phyloP scores from a whole-genome alignment of 1,284 basidiomycete genomes.

The Serendipita sp. region DNA sequence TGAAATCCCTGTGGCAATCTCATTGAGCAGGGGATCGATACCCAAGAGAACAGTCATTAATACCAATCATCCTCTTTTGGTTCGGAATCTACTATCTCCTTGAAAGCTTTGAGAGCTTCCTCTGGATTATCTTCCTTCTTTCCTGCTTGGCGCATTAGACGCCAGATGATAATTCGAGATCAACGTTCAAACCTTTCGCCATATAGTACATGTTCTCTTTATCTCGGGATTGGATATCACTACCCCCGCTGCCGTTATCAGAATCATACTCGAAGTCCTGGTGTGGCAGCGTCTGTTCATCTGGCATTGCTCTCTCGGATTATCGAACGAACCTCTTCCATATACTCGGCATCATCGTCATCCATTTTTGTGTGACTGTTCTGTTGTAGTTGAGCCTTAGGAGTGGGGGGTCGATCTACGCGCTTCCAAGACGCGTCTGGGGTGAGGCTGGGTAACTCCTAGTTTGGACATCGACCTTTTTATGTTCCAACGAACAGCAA shows the following conservation, averaged over 20 bases:
- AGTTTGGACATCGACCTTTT: no score
- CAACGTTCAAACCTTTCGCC: slow-evolving; percentile 64
- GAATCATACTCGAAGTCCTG: slow-evolving; percentile 91
- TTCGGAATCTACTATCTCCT: slow-evolving; percentile 77
- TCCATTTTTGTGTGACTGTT: slow-evolving; percentile 38
- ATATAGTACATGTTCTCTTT: slow-evolving; percentile 98
- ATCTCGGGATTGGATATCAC: slow-evolving; percentile 78
- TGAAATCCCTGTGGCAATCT: slow-evolving; percentile 72
- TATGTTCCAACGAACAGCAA: not conserved
- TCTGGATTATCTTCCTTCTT: slow-evolving; percentile 88
- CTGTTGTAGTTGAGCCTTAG: not conserved
- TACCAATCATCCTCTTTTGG: slow-evolving; percentile 87
- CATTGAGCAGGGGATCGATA: not conserved
- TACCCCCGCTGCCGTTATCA: slow-evolving; percentile 52
- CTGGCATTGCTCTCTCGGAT: not conserved
- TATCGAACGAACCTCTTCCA: slow-evolving; percentile 58
- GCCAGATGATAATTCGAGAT: not conserved
- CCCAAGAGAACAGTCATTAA: slow-evolving; percentile 13
- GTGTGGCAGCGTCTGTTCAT: slow-evolving; percentile 38
- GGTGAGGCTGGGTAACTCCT: no score
- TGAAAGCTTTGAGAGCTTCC: slow-evolving; percentile 77
- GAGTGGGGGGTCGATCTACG: not conserved
- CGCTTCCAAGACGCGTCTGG: no score
- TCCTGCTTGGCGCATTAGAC: slow-evolving; percentile 31
- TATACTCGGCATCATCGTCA: slow-evolving; percentile 80